Evolutionary conservation across 495 filamentous ascomycete genomes (phyloP).

Genomic region (Aspergillus nanangensis): DNA sequence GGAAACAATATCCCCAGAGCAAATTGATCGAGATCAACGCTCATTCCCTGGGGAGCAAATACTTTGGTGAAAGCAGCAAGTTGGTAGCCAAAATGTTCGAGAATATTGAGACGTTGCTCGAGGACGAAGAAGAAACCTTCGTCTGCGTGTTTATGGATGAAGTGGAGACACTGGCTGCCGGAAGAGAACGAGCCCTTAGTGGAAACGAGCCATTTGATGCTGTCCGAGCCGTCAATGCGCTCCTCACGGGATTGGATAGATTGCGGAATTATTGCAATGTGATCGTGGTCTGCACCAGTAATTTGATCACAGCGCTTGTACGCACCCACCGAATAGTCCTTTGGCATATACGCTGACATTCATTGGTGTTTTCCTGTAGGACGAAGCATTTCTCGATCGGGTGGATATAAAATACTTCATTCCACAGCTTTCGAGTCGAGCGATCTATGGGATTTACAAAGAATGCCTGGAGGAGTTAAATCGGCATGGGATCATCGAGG

Average conservation of each 20-base stretch:
- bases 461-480: constrained; percentile 46
- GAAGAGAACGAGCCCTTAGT: constrained; percentile 34
- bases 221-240: constrained; percentile 34
- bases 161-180: constrained; percentile 48
- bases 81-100: constrained; percentile 46
- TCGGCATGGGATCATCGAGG: constrained; percentile 32
- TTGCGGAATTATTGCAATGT: constrained; percentile 37
- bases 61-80: constrained; percentile 54
- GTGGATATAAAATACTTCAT: constrained; percentile 49
- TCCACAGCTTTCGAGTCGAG: constrained; percentile 27
- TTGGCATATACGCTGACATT: neutral
- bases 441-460: constrained; percentile 49
- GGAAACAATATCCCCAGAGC: constrained; percentile 33
- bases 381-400: constrained; percentile 53
- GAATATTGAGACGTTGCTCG: constrained; percentile 35
- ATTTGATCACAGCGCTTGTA: constrained; percentile 38
- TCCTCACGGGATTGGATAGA: constrained; percentile 34
- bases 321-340: neutral
- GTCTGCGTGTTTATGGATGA: constrained; percentile 53
- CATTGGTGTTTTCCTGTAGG: constrained; percentile 9
- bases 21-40: constrained; percentile 50
- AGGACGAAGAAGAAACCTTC: constrained; percentile 39
- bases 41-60: constrained; percentile 48
- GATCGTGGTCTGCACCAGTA: constrained; percentile 49
- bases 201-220: constrained; percentile 46